phyloP scores from a whole-genome alignment of 2,329 filamentous ascomycete species.

The Scytalidium lignicola region DNA sequence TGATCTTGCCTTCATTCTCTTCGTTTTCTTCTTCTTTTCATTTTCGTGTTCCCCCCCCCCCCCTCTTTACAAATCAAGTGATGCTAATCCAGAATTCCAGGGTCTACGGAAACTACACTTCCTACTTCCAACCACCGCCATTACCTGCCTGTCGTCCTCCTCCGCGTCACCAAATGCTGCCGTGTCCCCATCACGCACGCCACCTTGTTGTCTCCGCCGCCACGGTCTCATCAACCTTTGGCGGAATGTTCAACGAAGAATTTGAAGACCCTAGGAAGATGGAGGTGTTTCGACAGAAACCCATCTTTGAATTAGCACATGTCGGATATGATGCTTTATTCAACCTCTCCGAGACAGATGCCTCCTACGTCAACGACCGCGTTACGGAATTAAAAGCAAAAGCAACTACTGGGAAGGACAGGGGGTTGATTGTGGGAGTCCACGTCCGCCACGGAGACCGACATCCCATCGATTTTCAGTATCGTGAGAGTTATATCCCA shows the following conservation, averaged over 20 bases:
- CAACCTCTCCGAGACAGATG: constrained; percentile 60
- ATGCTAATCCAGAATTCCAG: constrained; percentile 20
- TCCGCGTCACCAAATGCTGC: constrained; percentile 68
- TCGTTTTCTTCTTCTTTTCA: constrained; percentile 8
- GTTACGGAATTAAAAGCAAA: constrained; percentile 49
- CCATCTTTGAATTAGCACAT: constrained; percentile 64
- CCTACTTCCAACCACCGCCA: constrained; percentile 67
- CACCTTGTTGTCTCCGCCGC: constrained; percentile 71
- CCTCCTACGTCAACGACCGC: constrained; percentile 57
- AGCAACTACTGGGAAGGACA: constrained; percentile 37
- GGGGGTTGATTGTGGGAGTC: constrained; percentile 58
- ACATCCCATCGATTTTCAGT: constrained; percentile 73
- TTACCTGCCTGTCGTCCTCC: constrained; percentile 63
- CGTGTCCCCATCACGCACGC: constrained; percentile 70
- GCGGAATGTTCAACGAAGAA: constrained; percentile 48
- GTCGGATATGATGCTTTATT: constrained; percentile 71
- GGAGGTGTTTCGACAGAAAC: constrained; percentile 47
- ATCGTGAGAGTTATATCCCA: constrained; percentile 73
- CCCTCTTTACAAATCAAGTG: background rate
- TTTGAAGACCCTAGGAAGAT: constrained; percentile 45
- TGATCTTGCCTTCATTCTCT: background rate
- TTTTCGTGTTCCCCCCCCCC: background rate
- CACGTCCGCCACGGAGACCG: constrained; percentile 78
- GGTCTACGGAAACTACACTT: constrained; percentile 71
- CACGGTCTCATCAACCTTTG: constrained; percentile 61